phyloP scores from a whole-genome alignment of 208 protist genomes.

The Kentomonas sorsogonicus region DNA sequence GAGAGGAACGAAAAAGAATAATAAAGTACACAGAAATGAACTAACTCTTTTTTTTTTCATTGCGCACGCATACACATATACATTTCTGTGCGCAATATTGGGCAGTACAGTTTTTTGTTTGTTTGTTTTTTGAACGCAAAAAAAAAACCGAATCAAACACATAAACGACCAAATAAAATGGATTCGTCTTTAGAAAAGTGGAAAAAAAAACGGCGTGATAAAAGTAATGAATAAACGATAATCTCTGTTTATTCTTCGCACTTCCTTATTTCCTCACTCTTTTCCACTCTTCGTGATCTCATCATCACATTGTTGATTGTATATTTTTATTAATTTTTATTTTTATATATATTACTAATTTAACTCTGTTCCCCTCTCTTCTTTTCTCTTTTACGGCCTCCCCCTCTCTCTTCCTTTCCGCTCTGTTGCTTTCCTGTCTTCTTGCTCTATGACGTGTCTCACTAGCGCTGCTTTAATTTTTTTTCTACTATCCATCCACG shows the following conservation, averaged over 20 bases:
- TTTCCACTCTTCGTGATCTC: no score
- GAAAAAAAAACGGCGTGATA: no score
- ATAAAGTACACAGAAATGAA: constrained; percentile 5
- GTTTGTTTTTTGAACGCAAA: constrained; percentile 3
- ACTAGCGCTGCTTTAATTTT: neutral
- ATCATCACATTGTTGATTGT: no score
- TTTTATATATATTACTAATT: no score
- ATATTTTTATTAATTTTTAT: no score
- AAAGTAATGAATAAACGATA: neutral
- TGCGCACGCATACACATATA: constrained; percentile 4
- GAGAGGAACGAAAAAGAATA: neutral
- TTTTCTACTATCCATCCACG: neutral
- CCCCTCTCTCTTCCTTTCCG: neutral
- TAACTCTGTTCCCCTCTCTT: no score
- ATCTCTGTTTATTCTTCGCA: neutral
- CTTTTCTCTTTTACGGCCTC: neutral
- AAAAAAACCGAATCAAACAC: no score
- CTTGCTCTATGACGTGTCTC: neutral
- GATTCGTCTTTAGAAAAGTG: neutral
- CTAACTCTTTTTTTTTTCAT: neutral
- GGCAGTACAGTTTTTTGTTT: neutral
- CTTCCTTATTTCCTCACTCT: no score
- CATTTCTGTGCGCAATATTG: neutral
- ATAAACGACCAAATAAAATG: constrained; percentile 8
- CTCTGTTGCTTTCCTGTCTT: neutral